A percentile compares a stretch with the other conserved stretches of the same genome.
These are phyloP conservation scores for Podospora comata DNA, from an alignment of 495 filamentous ascomycete species.

Conservation along the genomic window DNA sequence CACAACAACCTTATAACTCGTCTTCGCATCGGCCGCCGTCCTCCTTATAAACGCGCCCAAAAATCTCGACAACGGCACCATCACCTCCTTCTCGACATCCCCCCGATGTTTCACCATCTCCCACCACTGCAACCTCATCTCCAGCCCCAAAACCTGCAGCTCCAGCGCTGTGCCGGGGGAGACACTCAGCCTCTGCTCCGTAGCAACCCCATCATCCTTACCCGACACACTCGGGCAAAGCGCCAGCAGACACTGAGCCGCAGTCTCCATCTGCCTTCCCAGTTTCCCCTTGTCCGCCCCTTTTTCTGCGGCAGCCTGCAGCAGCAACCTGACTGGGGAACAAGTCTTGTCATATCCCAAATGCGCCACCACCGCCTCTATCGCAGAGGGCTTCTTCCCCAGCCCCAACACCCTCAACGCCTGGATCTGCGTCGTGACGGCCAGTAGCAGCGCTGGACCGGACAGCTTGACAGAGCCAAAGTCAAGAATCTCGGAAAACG, in stretches of 20 bases:
- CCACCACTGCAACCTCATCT: slow-evolving; percentile 67
- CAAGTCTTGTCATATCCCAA: slow-evolving; percentile 46
- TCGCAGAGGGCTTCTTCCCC: slow-evolving; percentile 48
- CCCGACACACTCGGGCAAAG: slow-evolving; percentile 57
- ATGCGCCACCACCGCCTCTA: slow-evolving; percentile 48
- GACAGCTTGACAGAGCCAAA: slow-evolving; percentile 46
- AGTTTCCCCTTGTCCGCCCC: slow-evolving; percentile 54
- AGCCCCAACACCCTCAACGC: slow-evolving; percentile 47
- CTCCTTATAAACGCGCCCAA: slow-evolving; percentile 60
- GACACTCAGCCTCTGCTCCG: slow-evolving; percentile 49
- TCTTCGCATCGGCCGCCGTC: slow-evolving; percentile 39
- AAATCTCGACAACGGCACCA: slow-evolving; percentile 65
- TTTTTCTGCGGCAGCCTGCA: slow-evolving; percentile 47
- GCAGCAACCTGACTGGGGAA: slow-evolving; percentile 66
- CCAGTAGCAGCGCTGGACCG: slow-evolving; percentile 44
- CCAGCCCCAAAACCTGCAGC: slow-evolving; percentile 66
- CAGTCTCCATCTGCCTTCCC: slow-evolving; percentile 64
- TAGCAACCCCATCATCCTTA: slow-evolving; percentile 49
- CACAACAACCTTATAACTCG: slow-evolving; percentile 39
- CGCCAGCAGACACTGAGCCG: slow-evolving; percentile 65
- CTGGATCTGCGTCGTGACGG: slow-evolving; percentile 54
- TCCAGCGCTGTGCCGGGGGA: slow-evolving; percentile 58
- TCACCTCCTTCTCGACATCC: slow-evolving; percentile 64
- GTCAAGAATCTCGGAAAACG: slow-evolving; percentile 61
- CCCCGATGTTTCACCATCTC: slow-evolving; percentile 64